These are phyloP conservation scores for Alternaria arborescens DNA, from an alignment of 2,329 filamentous ascomycete species.

Conservation along the genomic window DNA sequence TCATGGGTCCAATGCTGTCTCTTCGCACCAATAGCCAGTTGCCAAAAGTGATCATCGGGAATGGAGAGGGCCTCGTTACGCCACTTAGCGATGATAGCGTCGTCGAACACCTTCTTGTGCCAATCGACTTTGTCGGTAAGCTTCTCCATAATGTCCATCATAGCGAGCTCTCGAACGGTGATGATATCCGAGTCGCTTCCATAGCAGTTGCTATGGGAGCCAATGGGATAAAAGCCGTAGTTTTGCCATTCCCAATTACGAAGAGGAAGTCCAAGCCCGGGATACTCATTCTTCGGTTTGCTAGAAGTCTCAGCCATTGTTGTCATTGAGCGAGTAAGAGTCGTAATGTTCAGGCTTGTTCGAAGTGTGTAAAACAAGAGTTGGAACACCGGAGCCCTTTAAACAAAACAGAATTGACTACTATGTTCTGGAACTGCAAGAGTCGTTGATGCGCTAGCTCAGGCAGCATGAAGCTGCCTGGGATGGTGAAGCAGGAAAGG, in stretches of 20 bases:
- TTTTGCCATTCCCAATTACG: not conserved
- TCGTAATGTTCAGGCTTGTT: not conserved
- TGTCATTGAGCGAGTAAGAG: not conserved
- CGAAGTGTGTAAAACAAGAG: not conserved
- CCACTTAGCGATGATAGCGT: slow-evolving; percentile 38
- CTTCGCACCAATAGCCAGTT: slow-evolving; percentile 20
- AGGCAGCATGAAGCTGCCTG: slow-evolving; percentile 1
- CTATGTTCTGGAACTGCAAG: not conserved
- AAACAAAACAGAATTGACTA: too few relatives aligned
- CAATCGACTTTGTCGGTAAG: slow-evolving; percentile 54
- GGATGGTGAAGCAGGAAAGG: not conserved
- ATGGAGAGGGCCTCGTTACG: slow-evolving; percentile 32
- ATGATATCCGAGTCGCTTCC: slow-evolving; percentile 20
- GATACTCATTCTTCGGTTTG: slow-evolving; percentile 16
- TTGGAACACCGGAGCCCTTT: not conserved
- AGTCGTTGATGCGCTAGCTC: not conserved
- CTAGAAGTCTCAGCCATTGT: not conserved
- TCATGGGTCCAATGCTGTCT: slow-evolving; percentile 9
- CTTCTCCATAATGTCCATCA: slow-evolving; percentile 52
- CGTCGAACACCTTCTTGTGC: slow-evolving; percentile 52
- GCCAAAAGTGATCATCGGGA: slow-evolving; percentile 22
- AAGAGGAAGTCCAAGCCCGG: slow-evolving; percentile 30
- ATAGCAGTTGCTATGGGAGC: slow-evolving; percentile 21
- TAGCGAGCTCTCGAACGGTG: slow-evolving; percentile 50
- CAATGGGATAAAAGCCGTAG: slow-evolving; percentile 23